Percentiles rank a stretch among this genome's conserved stretches.
Evolutionary conservation across 164 flowering plant species (phyloP).

Genomic region (Tetracentron sinense): DNA sequence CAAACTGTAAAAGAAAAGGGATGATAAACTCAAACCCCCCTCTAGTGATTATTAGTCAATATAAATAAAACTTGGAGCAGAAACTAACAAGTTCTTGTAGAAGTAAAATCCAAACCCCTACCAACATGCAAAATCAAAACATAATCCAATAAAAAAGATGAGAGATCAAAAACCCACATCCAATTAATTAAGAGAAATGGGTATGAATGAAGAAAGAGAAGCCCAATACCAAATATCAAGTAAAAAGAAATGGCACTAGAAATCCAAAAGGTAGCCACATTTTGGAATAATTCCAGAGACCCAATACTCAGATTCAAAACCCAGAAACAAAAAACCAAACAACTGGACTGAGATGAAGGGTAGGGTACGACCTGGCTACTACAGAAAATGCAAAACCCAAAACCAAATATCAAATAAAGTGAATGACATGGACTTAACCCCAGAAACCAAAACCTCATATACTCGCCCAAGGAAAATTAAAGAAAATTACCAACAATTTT

Average conservation of each 20-base stretch:
- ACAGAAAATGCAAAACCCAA: constrained; percentile 7
- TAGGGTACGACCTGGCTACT: background rate
- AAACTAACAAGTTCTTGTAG: background rate
- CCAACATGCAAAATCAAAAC: background rate
- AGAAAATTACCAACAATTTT: background rate
- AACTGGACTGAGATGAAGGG: background rate
- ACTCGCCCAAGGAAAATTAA: too few relatives aligned
- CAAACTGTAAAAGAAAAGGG: background rate
- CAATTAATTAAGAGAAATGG: background rate
- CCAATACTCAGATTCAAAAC: background rate
- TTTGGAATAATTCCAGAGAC: background rate
- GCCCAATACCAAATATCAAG: background rate
- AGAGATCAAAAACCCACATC: too few relatives aligned
- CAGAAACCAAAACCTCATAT: too few relatives aligned
- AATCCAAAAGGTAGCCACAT: background rate
- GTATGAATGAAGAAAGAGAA: background rate
- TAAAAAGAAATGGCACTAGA: background rate
- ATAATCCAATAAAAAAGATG: background rate
- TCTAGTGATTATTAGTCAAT: background rate
- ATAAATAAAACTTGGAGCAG: background rate
- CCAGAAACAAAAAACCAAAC: background rate
- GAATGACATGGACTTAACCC: too few relatives aligned
- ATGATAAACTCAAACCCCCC: background rate
- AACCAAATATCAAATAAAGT: too few relatives aligned
- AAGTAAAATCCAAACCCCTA: background rate